These are phyloP conservation scores for Candida buenavistaensis DNA, from an alignment of 1,139 yeast species.

Conservation along the genomic window DNA sequence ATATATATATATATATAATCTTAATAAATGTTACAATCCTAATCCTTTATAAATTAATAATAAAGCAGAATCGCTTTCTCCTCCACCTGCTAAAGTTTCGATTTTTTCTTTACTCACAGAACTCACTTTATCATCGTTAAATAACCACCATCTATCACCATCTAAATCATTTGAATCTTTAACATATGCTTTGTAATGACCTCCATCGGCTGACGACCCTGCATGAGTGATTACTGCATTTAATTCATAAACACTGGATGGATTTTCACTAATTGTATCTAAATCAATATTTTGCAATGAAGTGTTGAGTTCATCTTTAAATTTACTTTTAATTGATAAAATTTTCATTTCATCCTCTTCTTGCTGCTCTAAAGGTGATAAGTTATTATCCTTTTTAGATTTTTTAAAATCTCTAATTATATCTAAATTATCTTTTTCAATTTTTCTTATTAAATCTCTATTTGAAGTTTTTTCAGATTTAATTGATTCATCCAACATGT, in stretches of 20 bases:
- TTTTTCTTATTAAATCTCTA: constrained; percentile 75
- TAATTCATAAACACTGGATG: constrained; percentile 84
- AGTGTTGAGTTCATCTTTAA: constrained; percentile 41
- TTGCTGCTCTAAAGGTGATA: constrained; percentile 42
- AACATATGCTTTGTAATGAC: constrained; percentile 92
- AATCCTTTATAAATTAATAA: constrained; percentile 81
- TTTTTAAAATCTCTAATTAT: constrained; percentile 76
- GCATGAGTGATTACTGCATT: constrained; percentile 86
- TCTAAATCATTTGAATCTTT: constrained; percentile 63
- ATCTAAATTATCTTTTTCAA: constrained; percentile 76
- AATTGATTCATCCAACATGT: constrained; percentile 75
- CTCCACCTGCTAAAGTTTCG: constrained; percentile 91
- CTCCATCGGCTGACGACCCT: constrained; percentile 96
- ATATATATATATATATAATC: constrained; percentile 3
- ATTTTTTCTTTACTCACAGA: constrained; percentile 74
- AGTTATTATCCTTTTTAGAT: constrained; percentile 47
- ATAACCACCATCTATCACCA: constrained; percentile 87
- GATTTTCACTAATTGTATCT: constrained; percentile 65
- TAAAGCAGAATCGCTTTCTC: constrained; percentile 95
- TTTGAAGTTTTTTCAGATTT: constrained; percentile 64
- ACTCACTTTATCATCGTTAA: constrained; percentile 90
- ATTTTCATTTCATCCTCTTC: constrained; percentile 51
- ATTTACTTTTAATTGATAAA: constrained; percentile 44
- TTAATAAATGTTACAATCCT: constrained; percentile 39
- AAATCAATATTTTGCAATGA: constrained; percentile 36